Percentiles rank a stretch among this genome's conserved stretches.
Evolutionary conservation across 805 yeast genomes (phyloP).

Genomic region (Cyberlindnera xishuangbannaensis): DNA sequence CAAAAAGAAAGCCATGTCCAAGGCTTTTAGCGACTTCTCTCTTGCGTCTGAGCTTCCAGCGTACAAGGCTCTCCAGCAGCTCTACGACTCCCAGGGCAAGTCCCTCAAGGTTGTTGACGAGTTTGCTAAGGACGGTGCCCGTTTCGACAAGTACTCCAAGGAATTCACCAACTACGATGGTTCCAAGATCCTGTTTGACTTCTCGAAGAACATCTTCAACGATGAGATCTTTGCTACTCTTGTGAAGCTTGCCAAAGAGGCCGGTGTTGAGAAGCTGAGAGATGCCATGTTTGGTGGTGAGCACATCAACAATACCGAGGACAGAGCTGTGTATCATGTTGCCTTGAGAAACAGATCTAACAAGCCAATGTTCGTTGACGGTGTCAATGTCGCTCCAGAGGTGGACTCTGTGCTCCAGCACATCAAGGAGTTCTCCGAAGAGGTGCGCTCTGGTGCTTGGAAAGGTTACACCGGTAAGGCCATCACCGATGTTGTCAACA

Average conservation of each 20-base stretch:
- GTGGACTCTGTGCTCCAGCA: constrained; percentile 89
- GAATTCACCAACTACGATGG: constrained; percentile 82
- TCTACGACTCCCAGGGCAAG: constrained; percentile 68
- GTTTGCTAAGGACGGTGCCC: constrained; percentile 64
- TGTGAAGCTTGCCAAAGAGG: constrained; percentile 80
- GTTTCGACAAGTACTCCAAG: constrained; percentile 72
- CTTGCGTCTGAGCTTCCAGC: constrained; percentile 61
- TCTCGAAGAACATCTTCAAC: constrained; percentile 88
- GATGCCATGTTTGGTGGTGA: constrained; percentile 90
- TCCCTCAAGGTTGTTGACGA: constrained; percentile 63
- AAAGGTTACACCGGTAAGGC: constrained; percentile 94
- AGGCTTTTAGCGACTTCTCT: no score
- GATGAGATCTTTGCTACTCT: constrained; percentile 70
- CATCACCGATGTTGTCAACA: constrained; percentile 92
- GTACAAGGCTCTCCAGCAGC: constrained; percentile 70
- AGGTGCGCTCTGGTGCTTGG: constrained; percentile 91
- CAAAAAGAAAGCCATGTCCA: no score
- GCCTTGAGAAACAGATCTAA: constrained; percentile 92
- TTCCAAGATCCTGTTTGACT: constrained; percentile 87
- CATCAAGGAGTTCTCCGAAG: constrained; percentile 92
- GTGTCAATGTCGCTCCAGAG: constrained; percentile 82
- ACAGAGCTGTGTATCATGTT: constrained; percentile 93
- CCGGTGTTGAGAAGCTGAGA: constrained; percentile 79
- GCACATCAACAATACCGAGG: constrained; percentile 93
- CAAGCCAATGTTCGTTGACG: constrained; percentile 85